These are phyloP conservation scores for Colletotrichum musicola DNA, from an alignment of 2,329 filamentous ascomycete species.

Conservation along the genomic window DNA sequence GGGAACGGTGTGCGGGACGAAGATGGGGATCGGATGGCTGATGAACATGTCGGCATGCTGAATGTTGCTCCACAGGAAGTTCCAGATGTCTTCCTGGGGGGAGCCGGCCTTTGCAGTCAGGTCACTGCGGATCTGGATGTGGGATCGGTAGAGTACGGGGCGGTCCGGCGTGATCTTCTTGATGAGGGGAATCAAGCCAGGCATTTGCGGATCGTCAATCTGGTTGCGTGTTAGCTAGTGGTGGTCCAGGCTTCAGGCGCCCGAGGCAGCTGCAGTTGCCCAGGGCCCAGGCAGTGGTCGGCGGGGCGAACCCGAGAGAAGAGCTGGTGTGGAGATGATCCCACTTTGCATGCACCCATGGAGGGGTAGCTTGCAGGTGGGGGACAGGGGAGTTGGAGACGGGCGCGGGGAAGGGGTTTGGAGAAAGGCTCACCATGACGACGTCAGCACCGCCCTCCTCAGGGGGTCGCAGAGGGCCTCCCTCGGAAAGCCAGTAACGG, in stretches of 20 bases:
- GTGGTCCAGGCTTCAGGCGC: too few relatives aligned
- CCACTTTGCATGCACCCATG: slow-evolving; percentile 18
- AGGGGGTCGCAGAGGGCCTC: slow-evolving; percentile 74
- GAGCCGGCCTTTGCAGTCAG: slow-evolving; percentile 72
- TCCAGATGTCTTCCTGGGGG: slow-evolving; percentile 81
- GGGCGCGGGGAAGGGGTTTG: background rate
- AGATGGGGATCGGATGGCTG: slow-evolving; percentile 81
- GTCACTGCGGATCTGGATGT: slow-evolving; percentile 86
- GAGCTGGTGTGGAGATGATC: slow-evolving; percentile 33
- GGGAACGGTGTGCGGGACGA: slow-evolving; percentile 78
- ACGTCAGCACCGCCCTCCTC: slow-evolving; percentile 81
- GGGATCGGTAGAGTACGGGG: slow-evolving; percentile 83
- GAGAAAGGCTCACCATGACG: slow-evolving; percentile 66
- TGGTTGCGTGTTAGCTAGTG: slow-evolving; percentile 43
- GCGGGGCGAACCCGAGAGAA: slow-evolving; percentile 11
- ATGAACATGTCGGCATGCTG: slow-evolving; percentile 82
- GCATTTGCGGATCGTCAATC: slow-evolving; percentile 90
- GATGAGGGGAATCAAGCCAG: slow-evolving; percentile 79
- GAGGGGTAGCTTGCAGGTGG: slow-evolving; percentile 34
- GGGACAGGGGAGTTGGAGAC: slow-evolving; percentile 34
- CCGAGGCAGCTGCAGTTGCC: too few relatives aligned
- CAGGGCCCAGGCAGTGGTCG: background rate
- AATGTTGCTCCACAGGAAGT: slow-evolving; percentile 80
- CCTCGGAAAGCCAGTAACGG: slow-evolving; percentile 78
- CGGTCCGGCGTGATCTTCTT: slow-evolving; percentile 78